Base-by-base conservation (phyloP, 2,329 filamentous ascomycete genomes). In the Thielaviopsis punctulata region DNA sequence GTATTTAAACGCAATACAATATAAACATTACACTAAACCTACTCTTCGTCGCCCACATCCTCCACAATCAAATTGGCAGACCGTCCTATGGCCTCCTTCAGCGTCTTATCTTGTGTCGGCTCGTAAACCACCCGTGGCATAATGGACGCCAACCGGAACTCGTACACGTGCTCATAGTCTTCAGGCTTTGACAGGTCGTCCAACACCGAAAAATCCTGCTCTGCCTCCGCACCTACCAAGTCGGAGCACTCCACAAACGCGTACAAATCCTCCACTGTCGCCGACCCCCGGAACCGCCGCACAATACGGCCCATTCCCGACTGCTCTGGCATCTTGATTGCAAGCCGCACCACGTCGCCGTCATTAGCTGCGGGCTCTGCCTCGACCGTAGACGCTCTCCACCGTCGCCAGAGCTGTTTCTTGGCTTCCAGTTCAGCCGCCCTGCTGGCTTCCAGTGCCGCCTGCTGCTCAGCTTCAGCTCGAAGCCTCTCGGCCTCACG, bases 171-270 rank as follows among this genome's bases (percentile, higher is more conserved):
- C 58, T 80, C 71, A 62, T 92, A 96, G 12, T 69, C 77, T 21
- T 73, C 69, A 0, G 87, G 86, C 59, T 78, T 66, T 5, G 21
- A 24, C 13, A 33, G 21, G 33, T 55, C 53, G 41, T 55, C 53
- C 3, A 52, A 19, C 7, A 46, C 19, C 3, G 66, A 61, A 1
- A 65, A 63, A 19, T 64, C 65, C 27, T 68, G 63, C 15, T 66
- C 64, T 3, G 59, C 60, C 4, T 56, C 56, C 6, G 59, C 55
- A 55, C 52, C 59, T 2, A 88, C 59, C 5, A 83, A 59, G 50
- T 86, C 80, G 63, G 88, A 82, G 67, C 90, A 96, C 62, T 98
- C 92, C 2, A 96, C 88, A 67, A 94, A 95, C 0, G 90, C 92
- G 65, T 96, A 96, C 5, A 98, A 68, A 61, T 95, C 88, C 63